A percentile compares a stretch with the other conserved stretches of the same genome.
Evolutionary conservation across 2,329 filamentous ascomycete genomes (phyloP).

Genomic region (Penicillium thymicola): DNA sequence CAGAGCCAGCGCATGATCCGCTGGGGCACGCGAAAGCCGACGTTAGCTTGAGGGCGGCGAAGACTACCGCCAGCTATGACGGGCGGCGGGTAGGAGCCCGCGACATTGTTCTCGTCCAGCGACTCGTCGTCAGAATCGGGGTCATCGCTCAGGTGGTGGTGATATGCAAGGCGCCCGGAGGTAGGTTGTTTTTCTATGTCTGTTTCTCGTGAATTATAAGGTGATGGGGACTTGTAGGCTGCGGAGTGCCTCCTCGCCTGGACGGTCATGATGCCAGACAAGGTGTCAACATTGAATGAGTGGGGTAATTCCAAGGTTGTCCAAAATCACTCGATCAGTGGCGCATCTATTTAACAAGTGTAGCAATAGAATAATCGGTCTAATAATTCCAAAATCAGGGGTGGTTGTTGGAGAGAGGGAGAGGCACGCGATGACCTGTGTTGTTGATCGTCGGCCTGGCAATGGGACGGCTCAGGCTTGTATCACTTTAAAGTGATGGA

Average conservation of each 20-base stretch:
- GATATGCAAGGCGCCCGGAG: slow-evolving; percentile 17
- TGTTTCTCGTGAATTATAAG: slow-evolving; percentile 21
- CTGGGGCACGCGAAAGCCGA: slow-evolving; percentile 63
- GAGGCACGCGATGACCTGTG: slow-evolving; percentile 13
- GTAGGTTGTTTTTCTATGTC: slow-evolving; percentile 36
- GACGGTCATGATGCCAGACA: slow-evolving; percentile 28
- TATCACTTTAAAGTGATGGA: background rate
- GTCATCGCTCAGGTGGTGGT: slow-evolving; percentile 23
- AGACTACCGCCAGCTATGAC: slow-evolving; percentile 35
- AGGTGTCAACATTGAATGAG: slow-evolving; percentile 23
- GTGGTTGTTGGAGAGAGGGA: background rate
- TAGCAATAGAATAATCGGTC: background rate
- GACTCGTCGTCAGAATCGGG: slow-evolving; percentile 24
- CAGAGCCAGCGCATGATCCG: slow-evolving; percentile 76
- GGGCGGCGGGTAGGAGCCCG: slow-evolving; percentile 48
- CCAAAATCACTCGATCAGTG: slow-evolving; percentile 3
- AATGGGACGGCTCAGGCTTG: slow-evolving; percentile 9
- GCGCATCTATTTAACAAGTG: slow-evolving; percentile 4
- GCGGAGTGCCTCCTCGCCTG: slow-evolving; percentile 32
- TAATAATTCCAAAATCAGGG: slow-evolving; percentile 2
- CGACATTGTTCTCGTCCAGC: slow-evolving; percentile 22
- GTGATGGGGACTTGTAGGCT: slow-evolving; percentile 24
- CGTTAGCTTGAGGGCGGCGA: slow-evolving; percentile 32
- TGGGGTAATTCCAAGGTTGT: background rate
- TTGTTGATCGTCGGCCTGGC: slow-evolving; percentile 24